Evolutionary conservation across 805 yeast genomes (phyloP).

Genomic region (Zygosaccharomyces pseudorouxii): DNA sequence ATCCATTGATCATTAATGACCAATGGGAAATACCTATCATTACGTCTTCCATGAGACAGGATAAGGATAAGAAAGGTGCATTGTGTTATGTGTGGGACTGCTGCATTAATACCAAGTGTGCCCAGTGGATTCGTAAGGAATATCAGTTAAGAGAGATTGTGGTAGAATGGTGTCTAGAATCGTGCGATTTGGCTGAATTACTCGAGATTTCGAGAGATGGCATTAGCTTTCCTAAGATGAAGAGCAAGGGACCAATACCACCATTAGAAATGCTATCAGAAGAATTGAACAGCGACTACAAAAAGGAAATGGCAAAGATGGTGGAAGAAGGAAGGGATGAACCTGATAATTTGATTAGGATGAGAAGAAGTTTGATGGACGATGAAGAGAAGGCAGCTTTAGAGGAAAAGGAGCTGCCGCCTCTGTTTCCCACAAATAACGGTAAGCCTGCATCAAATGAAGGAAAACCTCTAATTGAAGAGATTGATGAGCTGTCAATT

Average conservation of each 20-base stretch:
- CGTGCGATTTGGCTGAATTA: slow-evolving; percentile 56
- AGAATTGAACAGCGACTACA: slow-evolving; percentile 41
- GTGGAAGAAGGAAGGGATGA: slow-evolving; percentile 37
- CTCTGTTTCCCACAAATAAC: slow-evolving; percentile 24
- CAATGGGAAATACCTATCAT: slow-evolving; percentile 86
- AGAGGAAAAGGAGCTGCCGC: slow-evolving; percentile 23
- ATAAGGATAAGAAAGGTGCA: slow-evolving; percentile 65
- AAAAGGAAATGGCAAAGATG: slow-evolving; percentile 33
- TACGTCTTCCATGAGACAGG: slow-evolving; percentile 51
- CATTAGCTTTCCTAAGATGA: slow-evolving; percentile 64
- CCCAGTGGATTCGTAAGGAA: slow-evolving; percentile 57
- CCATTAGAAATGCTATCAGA: slow-evolving; percentile 41
- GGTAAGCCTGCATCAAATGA: neutral
- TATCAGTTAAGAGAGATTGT: slow-evolving; percentile 58
- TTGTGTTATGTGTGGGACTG: slow-evolving; percentile 71
- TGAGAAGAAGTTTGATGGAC: slow-evolving; percentile 28
- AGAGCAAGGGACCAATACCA: slow-evolving; percentile 57
- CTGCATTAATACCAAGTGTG: slow-evolving; percentile 60
- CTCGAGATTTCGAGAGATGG: slow-evolving; percentile 56
- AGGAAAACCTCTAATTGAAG: slow-evolving; percentile 50
- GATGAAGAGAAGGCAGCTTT: slow-evolving; percentile 23
- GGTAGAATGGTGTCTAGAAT: slow-evolving; percentile 80
- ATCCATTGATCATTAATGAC: slow-evolving; percentile 59
- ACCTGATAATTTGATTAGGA: slow-evolving; percentile 42
- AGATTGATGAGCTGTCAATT: slow-evolving; percentile 38